phyloP scores from a whole-genome alignment of 2,329 filamentous ascomycete species.

The Amauroascus niger region DNA sequence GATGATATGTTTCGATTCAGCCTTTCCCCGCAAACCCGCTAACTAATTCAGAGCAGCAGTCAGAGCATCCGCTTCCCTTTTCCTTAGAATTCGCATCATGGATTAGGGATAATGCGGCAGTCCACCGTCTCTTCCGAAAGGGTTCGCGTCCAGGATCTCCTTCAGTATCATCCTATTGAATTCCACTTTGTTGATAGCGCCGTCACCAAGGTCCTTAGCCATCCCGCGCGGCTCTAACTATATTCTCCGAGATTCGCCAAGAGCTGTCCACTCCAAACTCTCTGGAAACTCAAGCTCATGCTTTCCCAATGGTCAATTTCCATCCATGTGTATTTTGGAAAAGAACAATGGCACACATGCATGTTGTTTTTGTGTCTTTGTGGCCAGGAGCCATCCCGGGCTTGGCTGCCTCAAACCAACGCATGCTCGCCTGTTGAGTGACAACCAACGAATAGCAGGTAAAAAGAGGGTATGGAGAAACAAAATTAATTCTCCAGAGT shows the following conservation, averaged over 20 bases:
- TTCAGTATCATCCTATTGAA: neutral
- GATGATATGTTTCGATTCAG: neutral
- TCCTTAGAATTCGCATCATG: neutral
- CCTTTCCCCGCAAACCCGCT: neutral
- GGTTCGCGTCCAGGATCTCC: neutral
- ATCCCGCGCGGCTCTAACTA: slow-evolving; percentile 1
- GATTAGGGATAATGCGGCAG: neutral
- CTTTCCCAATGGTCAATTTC: neutral
- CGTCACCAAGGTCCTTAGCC: slow-evolving; percentile 5
- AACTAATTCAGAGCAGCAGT: neutral
- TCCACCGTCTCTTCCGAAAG: neutral
- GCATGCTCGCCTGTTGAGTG: neutral
- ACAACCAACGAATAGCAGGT: neutral
- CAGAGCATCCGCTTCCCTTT: neutral
- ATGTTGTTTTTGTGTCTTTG: neutral
- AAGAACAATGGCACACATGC: neutral
- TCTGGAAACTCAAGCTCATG: neutral
- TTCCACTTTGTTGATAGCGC: neutral
- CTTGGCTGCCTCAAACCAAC: neutral
- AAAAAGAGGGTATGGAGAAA: neutral
- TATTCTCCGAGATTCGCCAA: neutral
- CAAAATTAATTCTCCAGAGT: too few relatives aligned
- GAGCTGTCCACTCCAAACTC: neutral
- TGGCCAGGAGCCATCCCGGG: neutral
- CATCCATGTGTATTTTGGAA: neutral